Evolutionary conservation across 1,139 yeast genomes (phyloP), one percentile per base, ranked within the genome.

Genomic region (Saccharomyces hybrid): DNA sequence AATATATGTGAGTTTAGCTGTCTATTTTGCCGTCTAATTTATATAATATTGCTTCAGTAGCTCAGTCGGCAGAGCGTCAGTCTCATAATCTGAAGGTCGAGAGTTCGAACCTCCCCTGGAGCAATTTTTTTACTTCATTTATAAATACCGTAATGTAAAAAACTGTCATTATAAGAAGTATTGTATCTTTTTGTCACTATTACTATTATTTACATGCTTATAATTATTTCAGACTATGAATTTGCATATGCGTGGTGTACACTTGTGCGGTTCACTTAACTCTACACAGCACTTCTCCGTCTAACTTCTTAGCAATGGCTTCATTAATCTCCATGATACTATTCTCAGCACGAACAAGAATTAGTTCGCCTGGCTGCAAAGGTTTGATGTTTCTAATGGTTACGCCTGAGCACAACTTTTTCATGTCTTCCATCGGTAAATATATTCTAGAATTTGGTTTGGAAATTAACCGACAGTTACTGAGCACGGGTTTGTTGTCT

Each of bases 311-410:
- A 60, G 81, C 79, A 29, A 95, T 88, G 47, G 97, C 97, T 64
- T 91, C 96, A 63, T 87, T 89, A 52, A 86, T 72, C 58, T 88
- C 90, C 62, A 88, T 76, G 51, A 88, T 81, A 6, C 78, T 75
- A n/a, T 76, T 73, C 54, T 74, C 75, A 2, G 74, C 68, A 56
- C 78, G 76, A 44, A 93, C 79, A 63, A 93, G 83, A 61, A 91
- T 81, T 57, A 88, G 79, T 71, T 93, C 99, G 29, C 97, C 96
- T 0, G 96, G 95, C 66, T 86, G 90, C 54, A 89, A 74, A 0
- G 97, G 95, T 64, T 82, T 80, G 59, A 91, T 82, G 63, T 82
- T 77, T 73, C 96, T 80, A 23, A 88, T 85, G 25, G 83, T 79
- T 56, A 80, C 75, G 3, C 99, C 98, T 6, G 85, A 77, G 16